Conservation (phyloP, 768 basidiomycete genomes). For the Rickenella mellea region DNA sequence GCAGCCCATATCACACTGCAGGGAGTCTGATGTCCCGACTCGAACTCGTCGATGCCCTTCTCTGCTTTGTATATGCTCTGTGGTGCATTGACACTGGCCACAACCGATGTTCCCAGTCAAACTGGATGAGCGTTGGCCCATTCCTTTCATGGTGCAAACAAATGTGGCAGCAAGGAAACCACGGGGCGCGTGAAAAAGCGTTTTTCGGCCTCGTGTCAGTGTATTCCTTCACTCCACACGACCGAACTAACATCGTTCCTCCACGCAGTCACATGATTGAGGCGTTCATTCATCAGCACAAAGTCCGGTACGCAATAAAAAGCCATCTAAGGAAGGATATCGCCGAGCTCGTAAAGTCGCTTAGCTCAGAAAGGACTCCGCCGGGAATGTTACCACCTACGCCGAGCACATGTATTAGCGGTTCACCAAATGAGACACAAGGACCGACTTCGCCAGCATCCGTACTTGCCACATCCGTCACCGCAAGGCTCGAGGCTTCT, state of each 20-base stretch:
- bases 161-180: conserved; percentile 49
- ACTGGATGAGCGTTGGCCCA: conserved; percentile 60
- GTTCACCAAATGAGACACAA: conserved; percentile 40
- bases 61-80: conserved; percentile 76
- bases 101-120: conserved; percentile 44
- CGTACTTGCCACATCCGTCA: background rate
- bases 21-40: conserved; percentile 69
- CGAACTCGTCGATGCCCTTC: conserved; percentile 71
- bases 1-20: conserved; percentile 65
- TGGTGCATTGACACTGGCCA: conserved; percentile 68
- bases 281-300: conserved; percentile 56
- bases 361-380: conserved; percentile 10
- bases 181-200: conserved; percentile 44
- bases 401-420: conserved; percentile 48
- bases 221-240: conserved; percentile 5
- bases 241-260: too few species aligned
- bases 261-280: conserved; percentile 61
- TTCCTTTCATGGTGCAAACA: conserved; percentile 66
- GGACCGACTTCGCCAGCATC: too few species aligned
- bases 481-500: conserved; percentile 19
- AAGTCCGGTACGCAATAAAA: conserved; percentile 30
- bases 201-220: conserved; percentile 78
- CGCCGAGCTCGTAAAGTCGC: conserved; percentile 1
- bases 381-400: conserved; percentile 66
- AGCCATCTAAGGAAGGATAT: background rate